phyloP scores from a whole-genome alignment of 2,329 filamentous ascomycete species.

The Phialocephala sp. region DNA sequence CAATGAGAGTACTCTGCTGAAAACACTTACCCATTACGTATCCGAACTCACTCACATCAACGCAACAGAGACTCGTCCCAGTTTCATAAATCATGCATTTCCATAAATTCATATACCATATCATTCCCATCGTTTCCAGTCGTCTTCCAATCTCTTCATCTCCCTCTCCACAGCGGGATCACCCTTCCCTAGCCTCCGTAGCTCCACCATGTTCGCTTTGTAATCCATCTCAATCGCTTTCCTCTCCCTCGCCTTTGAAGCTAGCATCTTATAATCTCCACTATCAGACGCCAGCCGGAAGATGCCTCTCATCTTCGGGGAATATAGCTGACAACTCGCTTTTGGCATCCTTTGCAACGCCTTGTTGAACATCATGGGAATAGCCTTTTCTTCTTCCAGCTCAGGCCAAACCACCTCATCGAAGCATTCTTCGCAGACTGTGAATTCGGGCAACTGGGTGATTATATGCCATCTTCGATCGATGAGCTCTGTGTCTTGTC shows the following conservation, averaged over 20 bases:
- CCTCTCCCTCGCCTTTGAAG: constrained; percentile 61
- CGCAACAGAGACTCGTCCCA: neutral
- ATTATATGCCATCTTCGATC: constrained; percentile 78
- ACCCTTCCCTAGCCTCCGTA: constrained; percentile 26
- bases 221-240: constrained; percentile 41
- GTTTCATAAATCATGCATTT: constrained; percentile 6
- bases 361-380: constrained; percentile 70
- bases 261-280: constrained; percentile 70
- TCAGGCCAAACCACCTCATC: constrained; percentile 78
- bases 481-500: constrained; percentile 56
- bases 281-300: constrained; percentile 71
- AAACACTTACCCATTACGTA: too few species aligned
- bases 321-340: constrained; percentile 80
- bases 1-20: too few species aligned
- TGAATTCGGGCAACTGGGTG: constrained; percentile 75
- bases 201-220: constrained; percentile 33
- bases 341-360: constrained; percentile 60
- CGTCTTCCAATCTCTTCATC: constrained; percentile 53
- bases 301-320: constrained; percentile 74
- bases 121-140: constrained; percentile 59
- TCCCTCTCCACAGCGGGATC: constrained; percentile 42
- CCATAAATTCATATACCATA: constrained; percentile 14
- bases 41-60: neutral
- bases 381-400: constrained; percentile 55
- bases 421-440: constrained; percentile 87